Conservation (phyloP, 352 stramenopile species). For the Phytophthora sp. region DNA sequence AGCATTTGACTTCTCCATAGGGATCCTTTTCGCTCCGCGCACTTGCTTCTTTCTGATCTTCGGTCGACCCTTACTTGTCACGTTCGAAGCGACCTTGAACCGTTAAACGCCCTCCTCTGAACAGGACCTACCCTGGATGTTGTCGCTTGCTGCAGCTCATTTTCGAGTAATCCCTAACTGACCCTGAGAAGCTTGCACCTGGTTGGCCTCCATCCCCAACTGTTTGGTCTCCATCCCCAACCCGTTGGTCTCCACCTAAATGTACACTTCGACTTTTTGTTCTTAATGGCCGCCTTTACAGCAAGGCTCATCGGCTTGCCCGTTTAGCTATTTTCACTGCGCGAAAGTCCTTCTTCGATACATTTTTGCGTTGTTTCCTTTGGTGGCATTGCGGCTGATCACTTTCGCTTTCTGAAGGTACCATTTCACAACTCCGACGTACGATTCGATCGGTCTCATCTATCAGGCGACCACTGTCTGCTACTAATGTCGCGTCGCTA, state of each 20-base stretch:
- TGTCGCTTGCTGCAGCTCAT: background rate
- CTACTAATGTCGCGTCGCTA: too few relatives aligned
- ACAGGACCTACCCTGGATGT: background rate
- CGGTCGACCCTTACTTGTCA: background rate
- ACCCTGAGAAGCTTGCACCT: background rate
- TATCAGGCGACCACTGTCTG: too few relatives aligned
- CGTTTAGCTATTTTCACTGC: background rate
- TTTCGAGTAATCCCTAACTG: background rate
- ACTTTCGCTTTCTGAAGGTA: background rate
- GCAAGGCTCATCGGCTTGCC: background rate
- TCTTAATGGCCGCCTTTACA: background rate
- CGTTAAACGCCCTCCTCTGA: background rate
- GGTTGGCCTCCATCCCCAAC: background rate
- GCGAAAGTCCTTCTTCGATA: too few relatives aligned
- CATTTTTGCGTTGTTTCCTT: too few relatives aligned
- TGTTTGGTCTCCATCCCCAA: background rate
- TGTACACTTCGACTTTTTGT: background rate
- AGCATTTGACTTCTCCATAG: background rate
- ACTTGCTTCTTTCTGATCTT: constrained; percentile 1
- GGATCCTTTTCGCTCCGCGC: background rate
- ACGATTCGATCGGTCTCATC: too few relatives aligned
- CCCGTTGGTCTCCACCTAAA: background rate
- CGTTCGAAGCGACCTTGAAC: background rate
- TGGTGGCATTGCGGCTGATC: too few relatives aligned
- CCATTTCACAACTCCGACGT: too few relatives aligned